phyloP scores from a whole-genome alignment of 1,139 yeast species.

The Scheffersomyces titani region DNA sequence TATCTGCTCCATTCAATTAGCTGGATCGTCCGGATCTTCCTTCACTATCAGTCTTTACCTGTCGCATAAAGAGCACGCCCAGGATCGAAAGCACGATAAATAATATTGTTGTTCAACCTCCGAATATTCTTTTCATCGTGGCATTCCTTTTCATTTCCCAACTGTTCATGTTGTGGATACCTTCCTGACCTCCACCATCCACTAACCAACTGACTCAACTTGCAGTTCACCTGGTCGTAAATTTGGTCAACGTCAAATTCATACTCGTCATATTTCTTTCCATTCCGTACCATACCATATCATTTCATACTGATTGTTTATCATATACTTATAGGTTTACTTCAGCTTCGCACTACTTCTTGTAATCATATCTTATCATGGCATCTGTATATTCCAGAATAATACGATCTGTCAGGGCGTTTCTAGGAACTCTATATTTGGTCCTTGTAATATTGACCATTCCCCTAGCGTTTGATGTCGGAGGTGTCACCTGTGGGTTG shows the following conservation, averaged over 20 bases:
- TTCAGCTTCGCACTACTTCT: background rate
- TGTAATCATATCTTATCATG: background rate
- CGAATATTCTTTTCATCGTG: background rate
- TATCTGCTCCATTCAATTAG: background rate
- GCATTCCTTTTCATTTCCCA: background rate
- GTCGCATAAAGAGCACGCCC: background rate
- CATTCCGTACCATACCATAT: no score
- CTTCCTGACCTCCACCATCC: background rate
- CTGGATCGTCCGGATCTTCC: background rate
- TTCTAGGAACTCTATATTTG: constrained; percentile 61
- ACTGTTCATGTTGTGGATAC: background rate
- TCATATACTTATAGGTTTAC: background rate
- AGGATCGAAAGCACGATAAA: background rate
- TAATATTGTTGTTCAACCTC: background rate
- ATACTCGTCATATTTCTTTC: background rate
- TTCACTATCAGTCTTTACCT: background rate
- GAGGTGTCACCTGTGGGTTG: constrained; percentile 88
- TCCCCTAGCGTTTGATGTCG: constrained; percentile 93
- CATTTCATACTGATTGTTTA: no score
- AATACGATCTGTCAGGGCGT: constrained; percentile 21
- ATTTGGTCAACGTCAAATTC: background rate
- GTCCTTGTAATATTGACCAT: constrained; percentile 76
- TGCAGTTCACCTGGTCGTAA: background rate
- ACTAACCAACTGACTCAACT: background rate
- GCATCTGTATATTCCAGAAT: constrained; percentile 5